Evolutionary conservation across 345 rosid species (phyloP).

Genomic region (Arabidopsis thaliana): DNA sequence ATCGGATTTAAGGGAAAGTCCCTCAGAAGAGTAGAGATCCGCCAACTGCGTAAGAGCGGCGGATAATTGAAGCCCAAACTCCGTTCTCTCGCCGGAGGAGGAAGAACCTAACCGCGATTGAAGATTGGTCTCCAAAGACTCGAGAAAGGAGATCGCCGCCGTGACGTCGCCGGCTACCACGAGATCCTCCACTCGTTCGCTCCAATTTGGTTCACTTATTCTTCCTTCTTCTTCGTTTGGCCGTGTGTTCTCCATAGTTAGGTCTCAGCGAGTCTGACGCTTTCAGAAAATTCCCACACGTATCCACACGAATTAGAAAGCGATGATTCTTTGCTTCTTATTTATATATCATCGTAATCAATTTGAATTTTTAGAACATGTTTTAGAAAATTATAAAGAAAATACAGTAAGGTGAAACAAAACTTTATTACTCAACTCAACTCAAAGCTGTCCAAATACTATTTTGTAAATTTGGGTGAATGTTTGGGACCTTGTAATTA

Average conservation of each 20-base stretch:
- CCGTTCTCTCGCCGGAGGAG: slow-evolving; percentile 37
- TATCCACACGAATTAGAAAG: slow-evolving; percentile 29
- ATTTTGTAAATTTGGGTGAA: neutral
- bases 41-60: slow-evolving; percentile 68
- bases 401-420: neutral
- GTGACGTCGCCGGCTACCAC: slow-evolving; percentile 61
- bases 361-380: neutral
- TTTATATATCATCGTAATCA: slow-evolving; percentile 14
- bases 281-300: slow-evolving; percentile 34
- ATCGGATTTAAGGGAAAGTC: slow-evolving; percentile 83
- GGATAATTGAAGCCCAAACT: slow-evolving; percentile 58
- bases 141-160: slow-evolving; percentile 73
- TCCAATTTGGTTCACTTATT: slow-evolving; percentile 57
- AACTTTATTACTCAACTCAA: neutral
- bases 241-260: slow-evolving; percentile 36
- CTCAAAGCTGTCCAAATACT: too few species aligned
- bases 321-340: slow-evolving; percentile 17
- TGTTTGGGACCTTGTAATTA: neutral
- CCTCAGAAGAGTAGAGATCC: slow-evolving; percentile 67
- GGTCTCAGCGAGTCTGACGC: slow-evolving; percentile 29
- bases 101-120: slow-evolving; percentile 35
- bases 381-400: neutral
- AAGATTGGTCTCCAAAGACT: slow-evolving; percentile 56
- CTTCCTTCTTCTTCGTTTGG: slow-evolving; percentile 40
- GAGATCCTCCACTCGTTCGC: slow-evolving; percentile 87